A percentile compares a stretch with the other conserved stretches of the same genome.
phyloP scores from a whole-genome alignment of 192 early-diverging fungal species.

The Lobosporangium transversale region DNA sequence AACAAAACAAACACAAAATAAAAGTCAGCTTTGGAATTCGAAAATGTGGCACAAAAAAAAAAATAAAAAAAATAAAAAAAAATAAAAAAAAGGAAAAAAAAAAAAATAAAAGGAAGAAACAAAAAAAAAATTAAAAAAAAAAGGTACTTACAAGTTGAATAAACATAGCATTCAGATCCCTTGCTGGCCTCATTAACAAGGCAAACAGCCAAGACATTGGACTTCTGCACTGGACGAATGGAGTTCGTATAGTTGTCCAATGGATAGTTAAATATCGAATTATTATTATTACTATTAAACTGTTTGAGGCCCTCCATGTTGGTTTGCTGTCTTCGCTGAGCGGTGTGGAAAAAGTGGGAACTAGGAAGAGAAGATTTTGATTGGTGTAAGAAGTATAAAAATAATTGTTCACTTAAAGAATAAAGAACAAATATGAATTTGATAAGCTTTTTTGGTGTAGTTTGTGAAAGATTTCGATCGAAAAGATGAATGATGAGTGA shows the following conservation, averaged over 20 bases:
- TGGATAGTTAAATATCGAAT: constrained; percentile 27
- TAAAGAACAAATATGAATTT: too few relatives aligned
- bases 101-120: neutral
- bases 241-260: constrained; percentile 42
- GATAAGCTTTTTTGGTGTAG: too few relatives aligned
- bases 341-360: constrained; percentile 41
- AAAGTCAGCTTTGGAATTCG: neutral
- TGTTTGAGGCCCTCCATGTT: constrained; percentile 53
- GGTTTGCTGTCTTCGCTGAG: constrained; percentile 55
- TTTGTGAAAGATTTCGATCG: too few relatives aligned
- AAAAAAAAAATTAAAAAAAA: neutral
- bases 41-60: neutral
- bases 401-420: too few relatives aligned
- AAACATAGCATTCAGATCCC: constrained; percentile 45
- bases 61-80: neutral
- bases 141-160: constrained; percentile 47
- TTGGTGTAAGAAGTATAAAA: too few relatives aligned
- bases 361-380: constrained; percentile 5
- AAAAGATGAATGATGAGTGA: too few relatives aligned
- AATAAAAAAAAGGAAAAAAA: neutral
- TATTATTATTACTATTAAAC: constrained; percentile 40
- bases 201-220: constrained; percentile 43
- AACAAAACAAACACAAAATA: neutral
- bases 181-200: constrained; percentile 34
- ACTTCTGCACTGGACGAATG: constrained; percentile 16